A percentile compares a stretch with the other conserved stretches of the same genome.
These are phyloP conservation scores for Panaeolus papilionaceus DNA, from an alignment of 768 basidiomycete species.

Conservation along the genomic window DNA sequence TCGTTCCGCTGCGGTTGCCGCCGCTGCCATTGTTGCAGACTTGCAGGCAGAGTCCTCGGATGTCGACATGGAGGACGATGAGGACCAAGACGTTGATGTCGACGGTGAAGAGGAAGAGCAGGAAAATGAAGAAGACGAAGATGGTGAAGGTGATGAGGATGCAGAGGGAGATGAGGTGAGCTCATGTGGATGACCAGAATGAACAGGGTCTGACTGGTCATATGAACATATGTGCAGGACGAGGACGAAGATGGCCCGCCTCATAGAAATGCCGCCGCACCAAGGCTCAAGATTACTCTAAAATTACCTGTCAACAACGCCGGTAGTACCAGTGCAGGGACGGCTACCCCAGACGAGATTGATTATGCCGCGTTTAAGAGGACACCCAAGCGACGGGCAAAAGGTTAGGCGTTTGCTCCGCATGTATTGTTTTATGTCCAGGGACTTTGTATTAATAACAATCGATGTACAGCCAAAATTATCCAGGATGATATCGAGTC, in stretches of 20 bases:
- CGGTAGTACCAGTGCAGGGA: constrained; percentile 35
- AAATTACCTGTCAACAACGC: constrained; percentile 53
- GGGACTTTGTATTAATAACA: background rate
- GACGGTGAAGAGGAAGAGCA: constrained; percentile 35
- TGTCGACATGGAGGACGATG: constrained; percentile 43
- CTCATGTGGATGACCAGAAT: background rate
- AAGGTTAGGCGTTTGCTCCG: constrained; percentile 23
- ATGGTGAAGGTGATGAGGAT: constrained; percentile 35
- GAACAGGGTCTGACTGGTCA: background rate
- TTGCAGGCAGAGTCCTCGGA: constrained; percentile 40
- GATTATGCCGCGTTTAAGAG: constrained; percentile 35
- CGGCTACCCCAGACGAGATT: constrained; percentile 37
- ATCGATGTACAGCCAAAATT: constrained; percentile 25
- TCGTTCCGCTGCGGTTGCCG: constrained; percentile 37
- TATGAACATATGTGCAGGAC: constrained; percentile 34
- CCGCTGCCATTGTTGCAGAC: constrained; percentile 37
- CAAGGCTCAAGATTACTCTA: constrained; percentile 66
- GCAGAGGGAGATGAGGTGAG: constrained; percentile 39
- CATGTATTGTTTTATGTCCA: background rate
- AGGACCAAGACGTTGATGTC: constrained; percentile 41
- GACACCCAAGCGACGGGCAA: constrained; percentile 31
- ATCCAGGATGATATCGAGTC: constrained; percentile 42
- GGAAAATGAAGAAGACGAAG: constrained; percentile 46
- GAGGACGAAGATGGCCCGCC: constrained; percentile 31
- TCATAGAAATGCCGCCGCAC: constrained; percentile 38